These are phyloP conservation scores for Diutina pseudorugosa DNA, from an alignment of 1,139 yeast genomes.

Conservation along the genomic window DNA sequence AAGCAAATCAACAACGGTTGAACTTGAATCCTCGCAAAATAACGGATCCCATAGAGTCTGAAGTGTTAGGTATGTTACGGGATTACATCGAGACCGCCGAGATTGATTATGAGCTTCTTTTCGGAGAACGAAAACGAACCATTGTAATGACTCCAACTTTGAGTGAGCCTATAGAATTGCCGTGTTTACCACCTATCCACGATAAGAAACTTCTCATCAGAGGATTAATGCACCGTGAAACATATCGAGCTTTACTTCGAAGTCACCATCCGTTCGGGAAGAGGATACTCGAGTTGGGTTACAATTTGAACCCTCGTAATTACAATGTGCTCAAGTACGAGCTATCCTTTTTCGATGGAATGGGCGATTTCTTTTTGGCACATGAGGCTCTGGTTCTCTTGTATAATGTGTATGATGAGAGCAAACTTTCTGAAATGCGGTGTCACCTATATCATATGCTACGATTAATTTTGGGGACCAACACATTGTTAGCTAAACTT, in stretches of 20 bases:
- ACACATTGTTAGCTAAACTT: constrained; percentile 26
- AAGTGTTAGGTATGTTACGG: neutral
- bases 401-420: constrained; percentile 9
- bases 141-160: constrained; percentile 1
- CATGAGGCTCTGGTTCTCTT: constrained; percentile 26
- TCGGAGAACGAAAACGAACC: neutral
- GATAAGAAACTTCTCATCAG: constrained; percentile 21
- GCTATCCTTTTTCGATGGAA: constrained; percentile 31
- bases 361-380: constrained; percentile 32
- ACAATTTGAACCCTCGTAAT: constrained; percentile 9
- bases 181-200: constrained; percentile 24
- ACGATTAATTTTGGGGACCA: constrained; percentile 26
- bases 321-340: constrained; percentile 20
- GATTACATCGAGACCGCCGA: neutral
- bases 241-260: constrained; percentile 21
- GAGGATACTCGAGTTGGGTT: constrained; percentile 10
- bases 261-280: constrained; percentile 20
- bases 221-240: constrained; percentile 30
- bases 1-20: neutral
- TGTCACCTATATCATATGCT: constrained; percentile 17
- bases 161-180: constrained; percentile 15
- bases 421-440: constrained; percentile 4
- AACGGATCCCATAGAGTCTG: neutral
- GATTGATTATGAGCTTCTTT: neutral
- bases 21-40: constrained; percentile 1